phyloP scores from a whole-genome alignment of 176 grass and related monocot genomes.

The Poa annua region DNA sequence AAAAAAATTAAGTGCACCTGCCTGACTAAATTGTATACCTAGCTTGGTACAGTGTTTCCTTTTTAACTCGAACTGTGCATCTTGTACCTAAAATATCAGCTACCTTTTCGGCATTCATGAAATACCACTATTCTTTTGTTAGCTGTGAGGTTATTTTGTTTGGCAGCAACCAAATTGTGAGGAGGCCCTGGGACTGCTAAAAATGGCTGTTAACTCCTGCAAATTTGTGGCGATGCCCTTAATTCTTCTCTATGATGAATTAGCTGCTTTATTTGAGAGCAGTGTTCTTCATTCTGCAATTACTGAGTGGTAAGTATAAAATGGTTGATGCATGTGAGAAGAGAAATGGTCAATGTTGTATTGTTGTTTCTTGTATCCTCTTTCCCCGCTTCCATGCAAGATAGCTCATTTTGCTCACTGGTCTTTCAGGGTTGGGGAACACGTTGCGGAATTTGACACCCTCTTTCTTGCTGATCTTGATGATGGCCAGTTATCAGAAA shows the following conservation, averaged over 20 bases:
- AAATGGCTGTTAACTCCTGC: constrained; percentile 79
- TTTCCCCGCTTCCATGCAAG: constrained; percentile 18
- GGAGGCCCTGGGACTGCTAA: constrained; percentile 79
- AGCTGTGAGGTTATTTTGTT: constrained; percentile 29
- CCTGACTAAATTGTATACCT: constrained; percentile 5
- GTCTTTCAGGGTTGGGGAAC: constrained; percentile 57
- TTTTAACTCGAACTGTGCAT: constrained; percentile 22
- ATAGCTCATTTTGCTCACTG: constrained; percentile 24
- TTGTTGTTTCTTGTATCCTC: constrained; percentile 20
- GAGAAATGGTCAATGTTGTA: background rate
- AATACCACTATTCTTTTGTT: constrained; percentile 25
- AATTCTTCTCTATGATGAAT: constrained; percentile 87
- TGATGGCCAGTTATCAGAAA: constrained; percentile 57
- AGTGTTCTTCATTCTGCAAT: constrained; percentile 62
- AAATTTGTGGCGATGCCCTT: constrained; percentile 66
- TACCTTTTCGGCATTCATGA: constrained; percentile 14
- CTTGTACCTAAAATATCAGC: constrained; percentile 14
- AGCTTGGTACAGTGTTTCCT: background rate
- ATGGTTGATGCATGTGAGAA: constrained; percentile 7
- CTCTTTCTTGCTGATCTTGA: constrained; percentile 87
- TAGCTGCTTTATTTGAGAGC: constrained; percentile 69
- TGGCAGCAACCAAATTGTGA: constrained; percentile 75
- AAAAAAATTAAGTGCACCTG: background rate
- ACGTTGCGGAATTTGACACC: constrained; percentile 69
- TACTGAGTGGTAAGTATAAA: constrained; percentile 70